These are phyloP conservation scores for Brasilioporus rufonigricans DNA, from an alignment of 768 basidiomycete species.

Conservation along the genomic window DNA sequence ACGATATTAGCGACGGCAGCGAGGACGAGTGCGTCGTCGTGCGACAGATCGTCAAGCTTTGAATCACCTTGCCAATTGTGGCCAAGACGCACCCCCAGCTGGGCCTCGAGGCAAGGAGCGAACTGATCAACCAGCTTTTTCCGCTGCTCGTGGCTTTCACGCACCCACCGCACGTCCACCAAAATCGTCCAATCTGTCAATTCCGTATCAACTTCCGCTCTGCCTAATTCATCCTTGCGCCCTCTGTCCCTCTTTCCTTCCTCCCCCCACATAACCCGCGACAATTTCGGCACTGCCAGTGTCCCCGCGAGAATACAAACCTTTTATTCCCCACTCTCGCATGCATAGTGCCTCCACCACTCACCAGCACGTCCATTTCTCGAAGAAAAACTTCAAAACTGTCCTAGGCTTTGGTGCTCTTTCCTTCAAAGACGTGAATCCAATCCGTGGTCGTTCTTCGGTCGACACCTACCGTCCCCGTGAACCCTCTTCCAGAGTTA, in stretches of 20 bases:
- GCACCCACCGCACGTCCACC: constrained; percentile 34
- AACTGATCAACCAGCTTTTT: constrained; percentile 28
- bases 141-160: constrained; percentile 35
- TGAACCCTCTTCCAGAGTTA: constrained; percentile 37
- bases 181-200: constrained; percentile 29
- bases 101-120: constrained; percentile 31
- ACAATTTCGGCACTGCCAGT: constrained; percentile 24
- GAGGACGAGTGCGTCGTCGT: constrained; percentile 5
- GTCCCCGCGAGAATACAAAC: constrained; percentile 27
- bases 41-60: constrained; percentile 11
- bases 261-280: constrained; percentile 25
- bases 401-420: constrained; percentile 44
- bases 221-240: constrained; percentile 30
- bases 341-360: constrained; percentile 44
- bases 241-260: constrained; percentile 27
- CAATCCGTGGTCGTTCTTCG: constrained; percentile 29
- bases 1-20: constrained; percentile 4
- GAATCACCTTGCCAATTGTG: constrained; percentile 22
- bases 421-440: constrained; percentile 37
- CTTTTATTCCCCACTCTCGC: constrained; percentile 29
- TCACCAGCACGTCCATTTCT: constrained; percentile 33
- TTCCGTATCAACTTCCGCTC: constrained; percentile 27
- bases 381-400: constrained; percentile 47
- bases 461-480: constrained; percentile 26
- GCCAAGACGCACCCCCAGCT: constrained; percentile 17